These are phyloP conservation scores for Domatiomyces globalis DNA, from an alignment of 2,329 filamentous ascomycete species.

Conservation along the genomic window DNA sequence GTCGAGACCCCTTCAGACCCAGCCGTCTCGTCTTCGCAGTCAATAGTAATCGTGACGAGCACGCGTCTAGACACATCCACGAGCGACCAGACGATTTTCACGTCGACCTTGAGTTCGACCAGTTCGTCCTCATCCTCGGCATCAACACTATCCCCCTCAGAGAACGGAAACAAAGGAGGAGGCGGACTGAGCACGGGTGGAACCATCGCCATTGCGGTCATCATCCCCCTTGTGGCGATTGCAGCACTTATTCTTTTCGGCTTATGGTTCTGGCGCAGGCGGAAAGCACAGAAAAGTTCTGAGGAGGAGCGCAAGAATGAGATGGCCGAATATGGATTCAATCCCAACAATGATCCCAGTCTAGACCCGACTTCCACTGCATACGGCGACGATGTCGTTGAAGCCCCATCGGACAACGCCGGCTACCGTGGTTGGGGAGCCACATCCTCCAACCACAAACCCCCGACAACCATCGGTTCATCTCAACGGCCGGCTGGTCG, in stretches of 20 bases:
- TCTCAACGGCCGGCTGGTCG: constrained; percentile 45
- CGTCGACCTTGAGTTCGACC: constrained; percentile 8
- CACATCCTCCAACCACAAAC: constrained; percentile 62
- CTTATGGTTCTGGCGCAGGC: constrained; percentile 59
- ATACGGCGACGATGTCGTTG: constrained; percentile 43
- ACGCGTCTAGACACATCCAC: constrained; percentile 19
- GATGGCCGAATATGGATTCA: constrained; percentile 93
- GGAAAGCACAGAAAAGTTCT: constrained; percentile 68
- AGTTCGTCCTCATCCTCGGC: constrained; percentile 15
- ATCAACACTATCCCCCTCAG: constrained; percentile 15
- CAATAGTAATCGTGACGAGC: constrained; percentile 19
- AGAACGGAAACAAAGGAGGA: constrained; percentile 7
- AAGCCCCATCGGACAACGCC: constrained; percentile 65
- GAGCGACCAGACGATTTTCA: constrained; percentile 15
- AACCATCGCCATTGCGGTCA: constrained; percentile 81
- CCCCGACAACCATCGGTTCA: constrained; percentile 69
- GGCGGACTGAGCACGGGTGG: constrained; percentile 37
- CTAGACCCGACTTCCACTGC: constrained; percentile 44
- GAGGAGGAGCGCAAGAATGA: constrained; percentile 88
- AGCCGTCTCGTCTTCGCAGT: constrained; percentile 7
- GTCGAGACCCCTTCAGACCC: constrained; percentile 14
- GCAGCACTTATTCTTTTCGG: constrained; percentile 48
- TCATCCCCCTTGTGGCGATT: constrained; percentile 75
- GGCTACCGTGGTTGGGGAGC: constrained; percentile 95
- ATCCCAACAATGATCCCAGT: constrained; percentile 89